Evolutionary conservation across 2,329 filamentous ascomycete genomes (phyloP), one percentile per base, ranked within the genome.

Genomic region (Ceratocystis huliohia): DNA sequence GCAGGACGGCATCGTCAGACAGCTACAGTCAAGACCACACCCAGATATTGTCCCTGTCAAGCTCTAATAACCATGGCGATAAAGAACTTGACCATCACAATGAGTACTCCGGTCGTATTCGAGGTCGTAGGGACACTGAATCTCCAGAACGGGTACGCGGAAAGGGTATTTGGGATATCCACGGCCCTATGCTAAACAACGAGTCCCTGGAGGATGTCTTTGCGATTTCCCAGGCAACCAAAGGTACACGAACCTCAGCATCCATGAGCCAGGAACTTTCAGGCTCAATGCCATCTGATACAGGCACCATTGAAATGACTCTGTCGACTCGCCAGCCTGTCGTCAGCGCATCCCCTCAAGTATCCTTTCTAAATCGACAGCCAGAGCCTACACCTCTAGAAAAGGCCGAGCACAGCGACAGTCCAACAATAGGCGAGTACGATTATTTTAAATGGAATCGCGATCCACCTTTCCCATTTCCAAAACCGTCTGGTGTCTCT

Each of bases 391-490:
- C 66, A 15, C 46, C 59, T 7, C 53, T 68, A 20, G 64, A 68
- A 61, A 66, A 61, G 53, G 67, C 70, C 2, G 74, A 74, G 41
- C 65, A 28, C 8, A 67, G 65, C 48, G 65, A 64, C 56, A 63
- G 53, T 22, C 62, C 61, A 17, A 61, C 33, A 30, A 65, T 59
- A 30, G 62, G 45, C 15, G 83, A 85, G 57, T 79, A 76, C 0
- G 84, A 87, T 71, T 87, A 82, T 68, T 75, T 86, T 5, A 80
- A 81, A 0, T 85, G 84, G 82, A 74, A 77, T 0, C 75, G 80
- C 22, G 84, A 87, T 68, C 80, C 81, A 1, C 73, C 77, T 0
- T 86, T 84, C 66, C 80, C 83, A 0, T 78, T 82, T 68, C 78
- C 80, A 66, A 50, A 66, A 20, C 56, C 56, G 5, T 28, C 20